Evolutionary conservation across 208 protist species (phyloP).

Genomic region (Porcisia deanei): DNA sequence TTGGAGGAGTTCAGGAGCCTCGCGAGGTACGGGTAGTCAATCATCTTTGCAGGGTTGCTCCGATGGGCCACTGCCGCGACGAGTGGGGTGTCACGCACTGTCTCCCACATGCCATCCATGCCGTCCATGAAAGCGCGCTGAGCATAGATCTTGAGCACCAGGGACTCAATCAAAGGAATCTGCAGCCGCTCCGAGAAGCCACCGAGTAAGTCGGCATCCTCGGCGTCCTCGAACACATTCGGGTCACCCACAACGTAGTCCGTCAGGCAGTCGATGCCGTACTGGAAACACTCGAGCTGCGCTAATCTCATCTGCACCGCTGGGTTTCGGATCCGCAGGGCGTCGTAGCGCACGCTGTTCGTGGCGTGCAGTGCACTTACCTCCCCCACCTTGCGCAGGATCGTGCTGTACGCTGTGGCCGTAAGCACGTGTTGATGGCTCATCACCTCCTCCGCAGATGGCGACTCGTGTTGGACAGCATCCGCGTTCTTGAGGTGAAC

Average conservation of each 20-base stretch:
- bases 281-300: conserved; percentile 63
- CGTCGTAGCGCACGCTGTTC: conserved; percentile 62
- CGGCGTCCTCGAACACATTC: conserved; percentile 27
- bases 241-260: conserved; percentile 59
- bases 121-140: conserved; percentile 59
- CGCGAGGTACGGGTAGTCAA: conserved; percentile 71
- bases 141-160: conserved; percentile 62
- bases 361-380: conserved; percentile 72
- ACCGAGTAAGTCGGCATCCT: conserved; percentile 9
- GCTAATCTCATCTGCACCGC: conserved; percentile 67
- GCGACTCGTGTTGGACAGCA: conserved; percentile 20
- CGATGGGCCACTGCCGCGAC: conserved; percentile 42
- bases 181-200: conserved; percentile 19
- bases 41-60: conserved; percentile 44
- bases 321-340: conserved; percentile 65
- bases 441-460: conserved; percentile 34
- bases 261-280: conserved; percentile 55
- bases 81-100: conserved; percentile 46
- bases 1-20: conserved; percentile 46
- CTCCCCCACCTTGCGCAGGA: conserved; percentile 55
- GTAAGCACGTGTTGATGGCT: conserved; percentile 57
- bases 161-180: conserved; percentile 55
- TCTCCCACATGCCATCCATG: conserved; percentile 48
- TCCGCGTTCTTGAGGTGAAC: conserved; percentile 42
- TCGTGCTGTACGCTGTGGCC: conserved; percentile 64